Percentiles rank a stretch among this genome's conserved stretches.
Conservation (phyloP, 345 rosid species). For the Theobroma cacao region DNA sequence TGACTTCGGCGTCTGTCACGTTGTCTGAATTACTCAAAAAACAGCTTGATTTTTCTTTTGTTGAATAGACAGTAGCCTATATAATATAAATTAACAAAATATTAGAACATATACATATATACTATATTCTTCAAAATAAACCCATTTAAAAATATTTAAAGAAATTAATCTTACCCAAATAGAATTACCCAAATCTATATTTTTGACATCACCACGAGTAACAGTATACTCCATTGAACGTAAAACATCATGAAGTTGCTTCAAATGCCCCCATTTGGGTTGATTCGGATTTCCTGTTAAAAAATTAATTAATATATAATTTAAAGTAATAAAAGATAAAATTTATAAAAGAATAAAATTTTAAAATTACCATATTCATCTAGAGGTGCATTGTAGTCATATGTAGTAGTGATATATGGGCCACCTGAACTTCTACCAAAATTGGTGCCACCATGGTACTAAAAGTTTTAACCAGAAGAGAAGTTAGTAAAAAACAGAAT, state of each 20-base stretch:
- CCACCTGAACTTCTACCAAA: conserved; percentile 64
- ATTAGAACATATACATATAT: neutral
- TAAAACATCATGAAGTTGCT: conserved; percentile 54
- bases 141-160: neutral
- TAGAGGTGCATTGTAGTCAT: conserved; percentile 61
- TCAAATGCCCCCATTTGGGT: conserved; percentile 80
- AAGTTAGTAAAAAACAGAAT: neutral
- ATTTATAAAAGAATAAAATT: neutral
- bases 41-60: conserved; percentile 39
- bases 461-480: neutral
- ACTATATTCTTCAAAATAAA: neutral
- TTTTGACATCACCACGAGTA: conserved; percentile 47
- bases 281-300: conserved; percentile 58
- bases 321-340: neutral
- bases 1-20: conserved; percentile 37
- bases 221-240: conserved; percentile 52
- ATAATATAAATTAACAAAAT: neutral
- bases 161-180: conserved; percentile 26
- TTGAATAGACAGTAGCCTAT: conserved; percentile 49
- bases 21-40: conserved; percentile 51
- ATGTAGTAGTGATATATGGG: conserved; percentile 61
- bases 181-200: conserved; percentile 34
- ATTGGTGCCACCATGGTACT: conserved; percentile 79
- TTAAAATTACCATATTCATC: conserved; percentile 49
- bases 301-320: neutral